phyloP scores from a whole-genome alignment of 2,329 filamentous ascomycete genomes.

The Trichothecium roseum region DNA sequence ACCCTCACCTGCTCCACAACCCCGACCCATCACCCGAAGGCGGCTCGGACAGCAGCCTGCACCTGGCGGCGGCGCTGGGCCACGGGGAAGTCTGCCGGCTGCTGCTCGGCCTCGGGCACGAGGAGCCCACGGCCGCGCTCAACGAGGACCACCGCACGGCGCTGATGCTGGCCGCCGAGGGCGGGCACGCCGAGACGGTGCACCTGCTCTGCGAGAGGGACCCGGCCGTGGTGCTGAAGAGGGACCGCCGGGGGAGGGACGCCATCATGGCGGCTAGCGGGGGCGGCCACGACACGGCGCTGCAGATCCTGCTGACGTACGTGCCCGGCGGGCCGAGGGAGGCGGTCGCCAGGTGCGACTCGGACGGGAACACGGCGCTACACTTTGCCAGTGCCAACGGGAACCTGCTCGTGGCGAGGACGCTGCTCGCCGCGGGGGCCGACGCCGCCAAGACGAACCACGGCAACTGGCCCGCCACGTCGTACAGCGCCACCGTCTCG shows the following conservation, averaged over 20 bases:
- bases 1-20: constrained; percentile 65
- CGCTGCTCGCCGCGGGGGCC: constrained; percentile 68
- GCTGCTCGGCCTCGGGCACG: constrained; percentile 66
- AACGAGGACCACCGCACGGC: constrained; percentile 76
- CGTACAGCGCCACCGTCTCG: constrained; percentile 72
- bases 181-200: constrained; percentile 64
- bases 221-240: constrained; percentile 50
- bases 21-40: constrained; percentile 59
- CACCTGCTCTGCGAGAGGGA: constrained; percentile 58
- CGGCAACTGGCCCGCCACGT: constrained; percentile 74
- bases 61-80: constrained; percentile 68
- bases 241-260: constrained; percentile 59
- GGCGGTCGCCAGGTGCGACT: constrained; percentile 49
- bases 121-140: constrained; percentile 59
- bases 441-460: constrained; percentile 62
- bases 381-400: constrained; percentile 81
- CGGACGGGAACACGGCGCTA: constrained; percentile 73
- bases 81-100: constrained; percentile 57
- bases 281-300: constrained; percentile 50
- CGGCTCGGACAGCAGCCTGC: constrained; percentile 74
- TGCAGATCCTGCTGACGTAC: constrained; percentile 56
- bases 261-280: constrained; percentile 57
- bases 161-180: constrained; percentile 64
- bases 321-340: constrained; percentile 41
- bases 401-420: constrained; percentile 65